A percentile compares a stretch with the other conserved stretches of the same genome.
Conservation (phyloP, 495 filamentous ascomycete species). For the Entonaema liquescens region DNA sequence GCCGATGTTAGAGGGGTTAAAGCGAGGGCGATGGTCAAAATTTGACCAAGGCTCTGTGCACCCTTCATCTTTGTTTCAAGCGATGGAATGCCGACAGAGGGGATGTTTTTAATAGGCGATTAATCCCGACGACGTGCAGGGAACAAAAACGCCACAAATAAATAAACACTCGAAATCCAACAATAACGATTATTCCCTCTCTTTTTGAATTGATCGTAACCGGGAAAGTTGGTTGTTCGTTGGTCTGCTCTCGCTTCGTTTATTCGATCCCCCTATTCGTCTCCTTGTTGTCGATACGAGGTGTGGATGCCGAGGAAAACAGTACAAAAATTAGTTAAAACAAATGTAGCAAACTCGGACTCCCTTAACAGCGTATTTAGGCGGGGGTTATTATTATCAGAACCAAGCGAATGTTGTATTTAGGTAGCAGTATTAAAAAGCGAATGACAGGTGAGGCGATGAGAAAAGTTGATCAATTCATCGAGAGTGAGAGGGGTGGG, state of each 20-base stretch:
- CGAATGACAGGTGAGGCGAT: conserved; percentile 37
- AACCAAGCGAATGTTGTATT: conserved; percentile 38
- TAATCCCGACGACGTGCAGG: conserved; percentile 12
- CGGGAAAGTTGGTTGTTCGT: conserved; percentile 13
- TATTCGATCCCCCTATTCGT: conserved; percentile 21
- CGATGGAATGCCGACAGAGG: conserved; percentile 20
- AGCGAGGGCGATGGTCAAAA: conserved; percentile 37
- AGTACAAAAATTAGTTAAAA: conserved; percentile 25
- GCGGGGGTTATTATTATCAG: neutral
- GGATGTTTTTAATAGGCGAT: conserved; percentile 7
- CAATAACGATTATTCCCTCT: conserved; percentile 10
- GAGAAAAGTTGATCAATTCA: conserved; percentile 29
- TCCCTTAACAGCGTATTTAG: conserved; percentile 10
- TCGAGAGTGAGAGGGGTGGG: conserved; percentile 19
- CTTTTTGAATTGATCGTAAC: neutral
- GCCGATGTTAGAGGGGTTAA: conserved; percentile 32
- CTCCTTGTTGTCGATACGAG: conserved; percentile 21
- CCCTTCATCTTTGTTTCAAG: conserved; percentile 31
- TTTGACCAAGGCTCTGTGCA: conserved; percentile 33
- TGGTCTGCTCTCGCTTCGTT: conserved; percentile 15
- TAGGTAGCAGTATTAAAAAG: conserved; percentile 35
- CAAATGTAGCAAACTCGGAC: conserved; percentile 20
- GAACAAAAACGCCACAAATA: conserved; percentile 34
- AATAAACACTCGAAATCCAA: conserved; percentile 32
- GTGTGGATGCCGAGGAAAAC: conserved; percentile 31